A percentile compares a stretch with the other conserved stretches of the same genome.
These are phyloP conservation scores for Cadophora malorum DNA, from an alignment of 2,329 filamentous ascomycete genomes.

Conservation along the genomic window DNA sequence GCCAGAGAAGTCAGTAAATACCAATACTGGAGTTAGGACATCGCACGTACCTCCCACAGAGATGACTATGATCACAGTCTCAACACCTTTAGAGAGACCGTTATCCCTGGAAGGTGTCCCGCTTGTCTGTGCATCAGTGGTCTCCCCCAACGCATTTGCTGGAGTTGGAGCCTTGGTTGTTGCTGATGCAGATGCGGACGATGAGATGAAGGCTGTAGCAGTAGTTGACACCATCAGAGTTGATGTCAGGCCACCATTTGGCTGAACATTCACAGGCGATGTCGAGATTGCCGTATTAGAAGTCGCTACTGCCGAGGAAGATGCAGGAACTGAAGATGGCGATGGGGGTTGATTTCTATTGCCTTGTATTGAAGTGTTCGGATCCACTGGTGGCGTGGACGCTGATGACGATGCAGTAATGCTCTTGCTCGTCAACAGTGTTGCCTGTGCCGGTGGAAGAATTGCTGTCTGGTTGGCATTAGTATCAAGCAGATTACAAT, in stretches of 20 bases:
- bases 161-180: neutral
- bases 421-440: neutral
- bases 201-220: constrained; percentile 8
- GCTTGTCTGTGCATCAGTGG: neutral
- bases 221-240: constrained; percentile 2
- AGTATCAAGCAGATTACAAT: neutral
- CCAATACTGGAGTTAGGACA: neutral
- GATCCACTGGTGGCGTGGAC: neutral
- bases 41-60: constrained; percentile 9
- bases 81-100: constrained; percentile 3
- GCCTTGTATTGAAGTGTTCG: constrained; percentile 1
- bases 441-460: constrained; percentile 1
- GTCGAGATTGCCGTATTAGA: neutral
- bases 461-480: neutral
- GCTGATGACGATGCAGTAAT: neutral
- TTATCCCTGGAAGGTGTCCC: neutral
- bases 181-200: constrained; percentile 1
- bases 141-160: constrained; percentile 9
- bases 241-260: neutral
- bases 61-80: constrained; percentile 15
- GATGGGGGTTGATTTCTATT: neutral
- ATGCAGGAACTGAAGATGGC: neutral
- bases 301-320: neutral
- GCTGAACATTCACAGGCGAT: neutral
- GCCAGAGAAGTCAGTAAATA: neutral